Base-by-base conservation (phyloP, 108 stramenopile genomes). In the Cyclostephanos invisitatus region DNA sequence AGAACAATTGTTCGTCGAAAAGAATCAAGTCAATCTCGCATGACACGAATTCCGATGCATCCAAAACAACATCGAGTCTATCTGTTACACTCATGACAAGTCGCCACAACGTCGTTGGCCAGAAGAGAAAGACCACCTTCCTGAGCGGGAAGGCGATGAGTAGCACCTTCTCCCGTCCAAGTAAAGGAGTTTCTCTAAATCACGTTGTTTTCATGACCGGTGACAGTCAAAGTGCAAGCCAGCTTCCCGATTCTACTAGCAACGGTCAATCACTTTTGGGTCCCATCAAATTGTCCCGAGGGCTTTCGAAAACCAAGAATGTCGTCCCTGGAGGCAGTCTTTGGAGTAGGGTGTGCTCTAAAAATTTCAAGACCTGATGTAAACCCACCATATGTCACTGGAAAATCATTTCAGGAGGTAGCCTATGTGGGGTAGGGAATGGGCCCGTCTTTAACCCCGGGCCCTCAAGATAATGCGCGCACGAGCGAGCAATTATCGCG, bases 131-230 rank as follows among this genome's bases (percentile, higher is more conserved):
- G 64, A 87, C 89, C 4, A 81, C 82, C 9, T 93, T 93, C 53
- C 54, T 91, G 18, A 82, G 68, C 54, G 73, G 85, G 78, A 75
- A 85, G 68, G 62, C 68, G 67, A 58, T 49, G 38, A 50, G 72
- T 68, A 62, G 56, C 59, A 27, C 38, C 60, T 38, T 56, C 27
- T 28, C 50, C 20, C 36, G 72, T 56, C 53, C 73, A 38, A 56
- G 70, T 54, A 92, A 86, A 71, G 85, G 84, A 24, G 76, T 92
- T n/a, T 68, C 87, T 20, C 71, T 92, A 25, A 85, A 79, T 49
- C 85, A 87, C 72, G 91, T 91, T n/a, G 71, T 89, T 9, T 91
- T 91, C 56, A 46, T 70, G n/a, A 51, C 68, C 11, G 68, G 80
- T 46, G 67, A 70, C 21, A 76, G 72, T 64, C 79, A 84, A 58